These are phyloP conservation scores for Ambrosia hybrid DNA, from an alignment of 140 eudicot species.

Conservation along the genomic window DNA sequence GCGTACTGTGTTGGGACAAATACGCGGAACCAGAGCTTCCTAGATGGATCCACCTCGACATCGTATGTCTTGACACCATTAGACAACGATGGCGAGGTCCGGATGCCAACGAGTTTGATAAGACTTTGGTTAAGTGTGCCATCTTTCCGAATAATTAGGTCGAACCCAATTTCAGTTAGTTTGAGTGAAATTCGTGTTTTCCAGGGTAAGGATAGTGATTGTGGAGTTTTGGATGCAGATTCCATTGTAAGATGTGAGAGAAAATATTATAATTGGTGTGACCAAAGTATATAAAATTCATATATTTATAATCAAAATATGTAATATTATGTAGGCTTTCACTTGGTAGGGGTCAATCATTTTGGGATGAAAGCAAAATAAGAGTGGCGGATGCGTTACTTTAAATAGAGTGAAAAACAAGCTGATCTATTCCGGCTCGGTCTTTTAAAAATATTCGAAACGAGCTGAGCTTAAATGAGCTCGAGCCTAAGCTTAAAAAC, in stretches of 20 bases:
- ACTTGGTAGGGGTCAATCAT: too few relatives aligned
- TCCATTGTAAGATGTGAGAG: not conserved
- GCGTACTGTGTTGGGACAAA: conserved; percentile 34
- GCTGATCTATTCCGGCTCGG: too few relatives aligned
- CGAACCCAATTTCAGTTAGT: conserved; percentile 13
- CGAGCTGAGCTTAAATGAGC: too few relatives aligned
- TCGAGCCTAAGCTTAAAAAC: too few relatives aligned
- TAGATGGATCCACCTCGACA: conserved; percentile 41
- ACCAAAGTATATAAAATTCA: not conserved
- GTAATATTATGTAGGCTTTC: too few relatives aligned
- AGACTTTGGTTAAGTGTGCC: conserved; percentile 48
- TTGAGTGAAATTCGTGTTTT: conserved; percentile 28
- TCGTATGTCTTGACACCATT: conserved; percentile 43
- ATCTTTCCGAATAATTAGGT: conserved; percentile 33
- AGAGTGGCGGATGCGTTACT: too few relatives aligned
- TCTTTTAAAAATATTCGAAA: too few relatives aligned
- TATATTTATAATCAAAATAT: not conserved
- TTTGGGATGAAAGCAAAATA: too few relatives aligned
- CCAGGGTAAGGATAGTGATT: conserved; percentile 31
- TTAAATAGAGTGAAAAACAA: too few relatives aligned
- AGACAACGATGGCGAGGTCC: conserved; percentile 13
- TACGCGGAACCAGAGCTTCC: conserved; percentile 47
- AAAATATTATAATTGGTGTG: not conserved
- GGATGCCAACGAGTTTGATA: conserved; percentile 30
- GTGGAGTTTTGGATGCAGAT: conserved; percentile 11